Base-by-base conservation (phyloP, 345 rosid species). In the Mallotus nudiflorus region DNA sequence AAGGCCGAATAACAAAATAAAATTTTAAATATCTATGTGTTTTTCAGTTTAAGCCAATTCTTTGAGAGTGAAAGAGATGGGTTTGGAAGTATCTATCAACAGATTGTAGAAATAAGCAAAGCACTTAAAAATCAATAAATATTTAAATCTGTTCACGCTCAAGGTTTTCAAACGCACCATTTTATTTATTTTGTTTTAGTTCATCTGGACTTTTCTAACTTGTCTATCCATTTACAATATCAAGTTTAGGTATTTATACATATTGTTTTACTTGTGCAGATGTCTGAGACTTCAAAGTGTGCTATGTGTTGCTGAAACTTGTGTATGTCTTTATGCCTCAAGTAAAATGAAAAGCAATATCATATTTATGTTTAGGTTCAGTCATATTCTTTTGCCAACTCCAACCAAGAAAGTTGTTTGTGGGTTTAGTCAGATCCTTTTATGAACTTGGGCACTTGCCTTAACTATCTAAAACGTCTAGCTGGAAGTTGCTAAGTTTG, bases 211-310 rank as follows among this genome's bases (percentile, higher is more conserved):
- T 42, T 60, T 50, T 74, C 15, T 16, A 60, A 11, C 37, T 18
- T 35, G 45, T 20, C 24, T 37, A 8, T 60, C 19, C n/a, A 18
- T 49, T 49, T 24, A 62, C 22, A 19, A 39, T 37, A n/a, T 0
- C n/a, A 62, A 51, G 50, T 20, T 40, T 62, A 40, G 62, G 18
- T 46, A 19, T 44, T 37, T 15, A 46, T 28, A 15, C 14, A 42
- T 71, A 19, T 31, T 19, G 15, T 53, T 52, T 74, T 74, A 68
- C 59, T 71, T 74, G 54, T 76, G 83, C 93, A 91, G 97, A 82
- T 84, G 69, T 71, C 72, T 94, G 81, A 85, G 93, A 80, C 97
- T 94, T 86, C 92, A 77, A 74, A 90, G 74, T 86, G 96, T 87
- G 44, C 81, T 88, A 49, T 90, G 94, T 75, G 79, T 75, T 72